Base-by-base conservation (phyloP, 176 grass and related monocot genomes). In the Phyllostachys edulis region DNA sequence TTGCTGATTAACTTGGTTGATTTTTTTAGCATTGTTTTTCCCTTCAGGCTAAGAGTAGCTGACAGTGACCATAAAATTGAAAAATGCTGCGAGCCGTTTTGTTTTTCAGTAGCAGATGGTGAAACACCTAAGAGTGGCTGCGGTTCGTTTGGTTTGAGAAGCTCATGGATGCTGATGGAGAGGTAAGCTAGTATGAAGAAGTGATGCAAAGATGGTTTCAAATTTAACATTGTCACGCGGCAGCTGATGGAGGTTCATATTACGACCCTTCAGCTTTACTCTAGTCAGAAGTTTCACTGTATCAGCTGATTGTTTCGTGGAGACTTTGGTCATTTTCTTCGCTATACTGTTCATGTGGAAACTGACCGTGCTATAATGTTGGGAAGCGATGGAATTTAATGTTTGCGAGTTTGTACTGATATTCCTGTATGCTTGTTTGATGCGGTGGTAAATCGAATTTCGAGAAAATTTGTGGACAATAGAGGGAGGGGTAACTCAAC, bases 61-160 rank as follows among this genome's bases (percentile, higher is more conserved):
- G 69, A 62, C 75, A 87, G 3, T 69, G 67, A 62, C 75, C 37
- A 77, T 75, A 71, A 84, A 87, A 84, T 64, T 62, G 52, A 37
- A 84, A 84, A 80, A 24, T 63, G 12, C 18, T 68, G 69, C 61
- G 12, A 79, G 17, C 32, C 42, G 12, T 83, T 56, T 73, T 75
- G 51, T 80, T 34, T 56, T 64, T 59, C 3, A 24, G 21, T 72
- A 73, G 49, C 74, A 83, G 79, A 79, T 79, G 79, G 40, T 52
- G 63, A 61, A 47, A 55, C 6, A 6, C 5, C 21, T 32, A 79
- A 66, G 72, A 34, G 40, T 26, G 57, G 67, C 69, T 47, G 72
- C 15, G 0, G 37, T 73, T 76, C 34, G 39, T 63, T 63, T 7
- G 55, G 44, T 71, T 52, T 77, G 70, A 63, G 62, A 68, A 81